phyloP scores from a whole-genome alignment of 441 rosid genomes.

The Erysimum cheiri region DNA sequence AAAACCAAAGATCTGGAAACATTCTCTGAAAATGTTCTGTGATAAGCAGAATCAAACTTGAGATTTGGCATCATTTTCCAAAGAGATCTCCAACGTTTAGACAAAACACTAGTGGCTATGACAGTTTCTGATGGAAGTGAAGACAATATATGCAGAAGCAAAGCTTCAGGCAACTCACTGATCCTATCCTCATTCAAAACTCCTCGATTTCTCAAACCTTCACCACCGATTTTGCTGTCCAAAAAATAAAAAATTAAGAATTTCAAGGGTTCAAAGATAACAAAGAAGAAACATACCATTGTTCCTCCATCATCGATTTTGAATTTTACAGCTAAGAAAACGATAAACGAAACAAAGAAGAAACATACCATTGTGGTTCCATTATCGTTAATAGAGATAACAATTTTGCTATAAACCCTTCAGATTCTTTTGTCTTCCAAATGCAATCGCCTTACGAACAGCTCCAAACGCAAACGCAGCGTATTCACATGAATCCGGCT shows the following conservation, averaged over 20 bases:
- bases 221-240: background rate
- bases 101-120: constrained; percentile 12
- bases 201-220: background rate
- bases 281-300: background rate
- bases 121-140: constrained; percentile 1
- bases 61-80: constrained; percentile 13
- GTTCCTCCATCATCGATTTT: too few relatives aligned
- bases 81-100: constrained; percentile 3
- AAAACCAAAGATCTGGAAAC: background rate
- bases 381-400: background rate
- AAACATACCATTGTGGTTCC: background rate
- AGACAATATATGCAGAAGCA: constrained; percentile 5
- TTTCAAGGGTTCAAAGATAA: background rate
- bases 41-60: background rate
- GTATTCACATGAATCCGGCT: too few relatives aligned
- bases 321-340: background rate
- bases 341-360: background rate
- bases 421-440: background rate
- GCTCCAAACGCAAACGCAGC: background rate
- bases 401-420: background rate
- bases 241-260: background rate
- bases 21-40: background rate
- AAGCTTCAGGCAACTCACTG: constrained; percentile 26
- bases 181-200: background rate
- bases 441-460: background rate